A percentile compares a stretch with the other conserved stretches of the same genome.
phyloP scores from a whole-genome alignment of 441 rosid genomes.

The Francoa sonchifolia region DNA sequence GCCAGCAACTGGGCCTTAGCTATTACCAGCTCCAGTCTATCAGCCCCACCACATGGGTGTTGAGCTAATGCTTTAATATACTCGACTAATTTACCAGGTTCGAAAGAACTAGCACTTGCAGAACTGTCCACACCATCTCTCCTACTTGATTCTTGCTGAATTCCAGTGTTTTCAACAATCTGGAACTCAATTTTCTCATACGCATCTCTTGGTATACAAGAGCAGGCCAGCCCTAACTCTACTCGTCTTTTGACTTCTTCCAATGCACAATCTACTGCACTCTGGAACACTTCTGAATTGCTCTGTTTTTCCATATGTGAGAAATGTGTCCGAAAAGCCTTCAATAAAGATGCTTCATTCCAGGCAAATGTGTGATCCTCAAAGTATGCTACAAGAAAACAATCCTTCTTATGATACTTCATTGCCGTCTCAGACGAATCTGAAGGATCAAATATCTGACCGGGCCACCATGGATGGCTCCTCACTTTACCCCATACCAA shows the following conservation, averaged over 20 bases:
- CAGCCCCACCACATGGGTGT: slow-evolving; percentile 34
- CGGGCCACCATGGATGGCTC: slow-evolving; percentile 54
- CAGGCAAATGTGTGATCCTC: slow-evolving; percentile 45
- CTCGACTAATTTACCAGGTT: slow-evolving; percentile 33
- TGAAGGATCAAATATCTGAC: slow-evolving; percentile 39
- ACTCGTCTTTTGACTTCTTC: slow-evolving; percentile 34
- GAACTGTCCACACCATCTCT: slow-evolving; percentile 26
- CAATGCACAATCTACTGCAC: slow-evolving; percentile 34
- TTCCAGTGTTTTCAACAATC: slow-evolving; percentile 46
- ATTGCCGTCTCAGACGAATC: slow-evolving; percentile 33
- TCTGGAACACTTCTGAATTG: slow-evolving; percentile 27
- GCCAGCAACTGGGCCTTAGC: slow-evolving; percentile 44
- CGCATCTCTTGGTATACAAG: slow-evolving; percentile 28
- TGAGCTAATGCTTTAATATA: slow-evolving; percentile 43
- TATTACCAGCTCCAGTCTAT: slow-evolving; percentile 35
- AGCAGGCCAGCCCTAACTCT: slow-evolving; percentile 29
- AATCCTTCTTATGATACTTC: slow-evolving; percentile 30
- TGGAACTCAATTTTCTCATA: slow-evolving; percentile 31
- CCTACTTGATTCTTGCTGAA: slow-evolving; percentile 25
- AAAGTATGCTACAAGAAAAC: slow-evolving; percentile 36
- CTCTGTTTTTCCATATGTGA: slow-evolving; percentile 31
- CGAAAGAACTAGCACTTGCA: slow-evolving; percentile 20
- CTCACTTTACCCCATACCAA: slow-evolving; percentile 44
- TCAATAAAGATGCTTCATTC: slow-evolving; percentile 29
- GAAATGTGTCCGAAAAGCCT: slow-evolving; percentile 28